A percentile compares a stretch with the other conserved stretches of the same genome.
Conservation (phyloP, 2,329 filamentous ascomycete species). For the Cordyceps pruinosa region DNA sequence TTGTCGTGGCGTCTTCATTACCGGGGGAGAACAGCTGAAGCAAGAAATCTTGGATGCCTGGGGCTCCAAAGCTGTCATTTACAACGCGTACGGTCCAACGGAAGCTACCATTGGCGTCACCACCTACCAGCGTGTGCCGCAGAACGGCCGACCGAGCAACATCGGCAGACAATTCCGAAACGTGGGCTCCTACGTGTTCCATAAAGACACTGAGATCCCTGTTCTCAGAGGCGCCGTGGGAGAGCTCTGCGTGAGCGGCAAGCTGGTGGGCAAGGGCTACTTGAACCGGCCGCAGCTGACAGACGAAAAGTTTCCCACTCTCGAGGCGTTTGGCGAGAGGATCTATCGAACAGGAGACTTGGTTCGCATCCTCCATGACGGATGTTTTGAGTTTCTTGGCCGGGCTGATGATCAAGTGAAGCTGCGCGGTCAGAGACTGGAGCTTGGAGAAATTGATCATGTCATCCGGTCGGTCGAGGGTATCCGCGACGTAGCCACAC, state of each 20-base stretch:
- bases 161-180: constrained; percentile 85
- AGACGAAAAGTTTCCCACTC: constrained; percentile 62
- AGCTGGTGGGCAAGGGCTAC: constrained; percentile 84
- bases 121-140: constrained; percentile 75
- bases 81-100: constrained; percentile 89
- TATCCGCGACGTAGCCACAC: constrained; percentile 65
- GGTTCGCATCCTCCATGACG: constrained; percentile 72
- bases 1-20: constrained; percentile 82
- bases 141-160: constrained; percentile 74
- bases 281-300: constrained; percentile 76
- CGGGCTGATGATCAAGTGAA: constrained; percentile 90
- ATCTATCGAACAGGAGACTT: constrained; percentile 88
- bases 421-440: constrained; percentile 78
- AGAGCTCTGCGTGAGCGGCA: constrained; percentile 82
- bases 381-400: constrained; percentile 80
- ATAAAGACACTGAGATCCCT: constrained; percentile 59
- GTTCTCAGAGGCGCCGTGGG: constrained; percentile 74
- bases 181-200: constrained; percentile 74
- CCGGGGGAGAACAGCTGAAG: constrained; percentile 79
- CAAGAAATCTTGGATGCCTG: constrained; percentile 84
- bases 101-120: constrained; percentile 91
- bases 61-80: constrained; percentile 74
- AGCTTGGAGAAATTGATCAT: constrained; percentile 87
- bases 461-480: constrained; percentile 56
- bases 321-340: constrained; percentile 49